A percentile compares a stretch with the other conserved stretches of the same genome.
Conservation (phyloP, 345 rosid species). For the Salix caprea region DNA sequence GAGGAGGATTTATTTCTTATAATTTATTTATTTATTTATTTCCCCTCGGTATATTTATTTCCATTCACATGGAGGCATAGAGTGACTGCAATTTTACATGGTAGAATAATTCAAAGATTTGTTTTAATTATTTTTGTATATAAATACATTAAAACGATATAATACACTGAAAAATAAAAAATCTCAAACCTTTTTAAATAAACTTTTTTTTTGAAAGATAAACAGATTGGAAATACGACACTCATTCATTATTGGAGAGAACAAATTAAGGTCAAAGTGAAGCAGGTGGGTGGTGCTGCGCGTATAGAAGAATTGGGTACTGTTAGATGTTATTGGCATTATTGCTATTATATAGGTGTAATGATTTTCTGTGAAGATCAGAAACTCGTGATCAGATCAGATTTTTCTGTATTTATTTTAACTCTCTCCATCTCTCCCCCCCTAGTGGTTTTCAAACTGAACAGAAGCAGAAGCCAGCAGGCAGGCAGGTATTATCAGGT, state of each 20-base stretch:
- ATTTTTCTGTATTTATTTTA: not conserved
- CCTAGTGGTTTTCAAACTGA: conserved; percentile 13
- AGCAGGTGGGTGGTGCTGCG: conserved; percentile 43
- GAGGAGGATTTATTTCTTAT: not conserved
- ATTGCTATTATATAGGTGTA: conserved; percentile 15
- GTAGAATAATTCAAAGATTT: no score
- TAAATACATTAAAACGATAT: no score
- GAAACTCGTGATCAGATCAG: conserved; percentile 43
- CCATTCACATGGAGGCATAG: no score
- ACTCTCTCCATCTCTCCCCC: conserved; percentile 5
- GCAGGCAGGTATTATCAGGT: conserved; percentile 38
- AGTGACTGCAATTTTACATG: not conserved
- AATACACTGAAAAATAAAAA: no score
- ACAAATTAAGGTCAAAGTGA: conserved; percentile 57
- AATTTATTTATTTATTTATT: not conserved
- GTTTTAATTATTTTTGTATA: no score
- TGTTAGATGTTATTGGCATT: not conserved
- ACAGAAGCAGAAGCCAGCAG: conserved; percentile 22
- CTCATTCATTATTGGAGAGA: no score
- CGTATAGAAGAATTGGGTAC: not conserved
- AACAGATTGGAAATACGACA: no score
- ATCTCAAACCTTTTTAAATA: no score
- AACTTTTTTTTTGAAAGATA: no score
- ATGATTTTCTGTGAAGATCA: conserved; percentile 39
- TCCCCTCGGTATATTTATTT: no score